Evolutionary conservation across 768 basidiomycete genomes (phyloP).

Genomic region (Mycena albidolilacea): DNA sequence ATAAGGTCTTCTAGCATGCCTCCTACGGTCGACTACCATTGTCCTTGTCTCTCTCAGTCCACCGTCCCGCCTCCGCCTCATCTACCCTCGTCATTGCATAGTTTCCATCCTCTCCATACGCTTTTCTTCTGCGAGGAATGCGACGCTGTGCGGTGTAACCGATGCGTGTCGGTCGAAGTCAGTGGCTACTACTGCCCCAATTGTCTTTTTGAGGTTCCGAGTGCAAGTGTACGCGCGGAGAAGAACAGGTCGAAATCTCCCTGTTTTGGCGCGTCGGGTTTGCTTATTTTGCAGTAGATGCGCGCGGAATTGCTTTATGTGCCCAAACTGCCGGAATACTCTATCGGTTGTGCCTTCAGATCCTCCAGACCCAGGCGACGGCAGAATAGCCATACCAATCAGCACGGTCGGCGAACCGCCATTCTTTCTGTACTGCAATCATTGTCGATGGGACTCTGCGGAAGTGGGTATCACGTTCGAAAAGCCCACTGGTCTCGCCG

Average conservation of each 20-base stretch:
- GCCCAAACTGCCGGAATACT: conserved; percentile 93
- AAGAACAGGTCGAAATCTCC: conserved; percentile 82
- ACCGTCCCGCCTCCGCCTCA: conserved; percentile 81
- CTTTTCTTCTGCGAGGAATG: conserved; percentile 99
- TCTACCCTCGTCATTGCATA: conserved; percentile 81
- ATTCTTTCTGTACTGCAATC: conserved; percentile 92
- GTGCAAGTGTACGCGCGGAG: conserved; percentile 97
- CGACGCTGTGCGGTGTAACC: conserved; percentile 93
- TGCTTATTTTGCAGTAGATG: conserved; percentile 72
- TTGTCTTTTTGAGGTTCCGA: conserved; percentile 98
- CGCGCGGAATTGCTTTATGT: conserved; percentile 97
- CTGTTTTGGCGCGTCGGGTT: background rate
- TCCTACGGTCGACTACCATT: conserved; percentile 67
- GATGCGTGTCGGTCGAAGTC: conserved; percentile 93
- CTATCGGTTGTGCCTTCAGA: conserved; percentile 94
- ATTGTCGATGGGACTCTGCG: conserved; percentile 95
- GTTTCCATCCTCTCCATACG: conserved; percentile 86
- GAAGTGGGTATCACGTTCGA: conserved; percentile 95
- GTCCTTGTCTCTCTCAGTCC: conserved; percentile 76
- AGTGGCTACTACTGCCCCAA: conserved; percentile 98
- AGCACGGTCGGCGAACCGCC: conserved; percentile 86
- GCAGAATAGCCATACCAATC: conserved; percentile 65
- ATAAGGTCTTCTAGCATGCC: conserved; percentile 8
- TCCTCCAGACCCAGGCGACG: conserved; percentile 75
- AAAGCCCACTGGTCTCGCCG: conserved; percentile 95